Evolutionary conservation across 148 eudicot species (phyloP).

Genomic region (Chenopodium formosanum): DNA sequence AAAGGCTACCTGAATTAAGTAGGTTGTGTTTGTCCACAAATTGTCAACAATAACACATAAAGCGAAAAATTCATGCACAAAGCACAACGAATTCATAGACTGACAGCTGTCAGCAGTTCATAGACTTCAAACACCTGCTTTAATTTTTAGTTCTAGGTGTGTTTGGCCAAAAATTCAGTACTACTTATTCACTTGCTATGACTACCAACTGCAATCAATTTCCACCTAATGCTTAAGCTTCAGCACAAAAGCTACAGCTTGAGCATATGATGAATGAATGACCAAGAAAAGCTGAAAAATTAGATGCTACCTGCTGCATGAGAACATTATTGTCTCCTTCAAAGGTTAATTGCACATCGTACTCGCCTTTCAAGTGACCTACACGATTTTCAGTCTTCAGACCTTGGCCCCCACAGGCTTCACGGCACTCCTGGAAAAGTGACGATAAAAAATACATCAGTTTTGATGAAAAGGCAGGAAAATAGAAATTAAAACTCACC

Average conservation of each 20-base stretch:
- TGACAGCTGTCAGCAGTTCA: not conserved
- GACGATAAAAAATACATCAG: not conserved
- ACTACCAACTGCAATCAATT: not conserved
- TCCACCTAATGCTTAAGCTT: not conserved
- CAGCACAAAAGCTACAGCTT: not conserved
- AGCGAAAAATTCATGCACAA: not conserved
- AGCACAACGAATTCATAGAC: not conserved
- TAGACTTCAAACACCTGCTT: not conserved
- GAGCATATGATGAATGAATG: not conserved
- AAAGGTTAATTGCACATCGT: slow-evolving; percentile 88
- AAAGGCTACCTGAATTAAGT: not conserved
- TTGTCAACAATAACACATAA: not conserved
- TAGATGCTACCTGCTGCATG: slow-evolving; percentile 87
- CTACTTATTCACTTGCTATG: not conserved
- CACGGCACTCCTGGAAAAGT: slow-evolving; percentile 79
- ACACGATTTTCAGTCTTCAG: slow-evolving; percentile 89
- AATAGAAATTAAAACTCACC: not conserved
- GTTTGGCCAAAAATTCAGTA: not conserved
- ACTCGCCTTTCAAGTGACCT: slow-evolving; percentile 86
- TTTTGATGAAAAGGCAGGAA: not conserved
- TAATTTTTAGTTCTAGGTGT: not conserved
- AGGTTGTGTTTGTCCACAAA: not conserved
- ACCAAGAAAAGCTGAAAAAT: slow-evolving; percentile 2
- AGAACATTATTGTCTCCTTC: slow-evolving; percentile 99
- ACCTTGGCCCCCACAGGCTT: slow-evolving; percentile 99